Percentiles rank a stretch among this genome's conserved stretches.
These are phyloP conservation scores for Salix brachista DNA, from an alignment of 345 rosid genomes.

Conservation along the genomic window DNA sequence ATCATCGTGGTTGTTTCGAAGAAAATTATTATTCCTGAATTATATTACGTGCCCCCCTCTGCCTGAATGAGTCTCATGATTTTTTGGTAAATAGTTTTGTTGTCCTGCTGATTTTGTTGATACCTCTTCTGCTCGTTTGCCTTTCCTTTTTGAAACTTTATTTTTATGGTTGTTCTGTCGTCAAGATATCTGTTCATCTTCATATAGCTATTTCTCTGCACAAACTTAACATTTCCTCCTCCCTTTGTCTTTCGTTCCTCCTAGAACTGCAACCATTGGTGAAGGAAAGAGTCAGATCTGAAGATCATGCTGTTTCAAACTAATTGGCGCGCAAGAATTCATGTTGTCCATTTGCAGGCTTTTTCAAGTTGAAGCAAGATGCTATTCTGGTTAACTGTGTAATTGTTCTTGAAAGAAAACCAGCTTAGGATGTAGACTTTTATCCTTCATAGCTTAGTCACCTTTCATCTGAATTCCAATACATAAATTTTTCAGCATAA, in stretches of 20 bases:
- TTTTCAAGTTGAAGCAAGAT: background rate
- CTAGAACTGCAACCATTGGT: slow-evolving; percentile 34
- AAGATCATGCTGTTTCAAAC: slow-evolving; percentile 9
- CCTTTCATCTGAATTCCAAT: background rate
- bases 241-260: background rate
- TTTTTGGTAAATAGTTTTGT: too few species aligned
- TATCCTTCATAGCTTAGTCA: background rate
- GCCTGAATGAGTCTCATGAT: too few species aligned
- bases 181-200: background rate
- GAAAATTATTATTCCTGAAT: too few species aligned
- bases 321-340: background rate
- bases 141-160: too few species aligned
- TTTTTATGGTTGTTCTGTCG: background rate
- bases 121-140: too few species aligned
- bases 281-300: slow-evolving; percentile 23
- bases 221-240: background rate
- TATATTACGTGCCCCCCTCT: too few species aligned
- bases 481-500: background rate
- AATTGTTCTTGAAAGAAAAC: background rate
- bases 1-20: too few species aligned
- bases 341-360: background rate
- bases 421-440: background rate
- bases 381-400: background rate
- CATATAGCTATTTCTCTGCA: background rate
- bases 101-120: too few species aligned